These are phyloP conservation scores for Trichoderma koningii DNA, from an alignment of 2,329 filamentous ascomycete genomes.

Conservation along the genomic window DNA sequence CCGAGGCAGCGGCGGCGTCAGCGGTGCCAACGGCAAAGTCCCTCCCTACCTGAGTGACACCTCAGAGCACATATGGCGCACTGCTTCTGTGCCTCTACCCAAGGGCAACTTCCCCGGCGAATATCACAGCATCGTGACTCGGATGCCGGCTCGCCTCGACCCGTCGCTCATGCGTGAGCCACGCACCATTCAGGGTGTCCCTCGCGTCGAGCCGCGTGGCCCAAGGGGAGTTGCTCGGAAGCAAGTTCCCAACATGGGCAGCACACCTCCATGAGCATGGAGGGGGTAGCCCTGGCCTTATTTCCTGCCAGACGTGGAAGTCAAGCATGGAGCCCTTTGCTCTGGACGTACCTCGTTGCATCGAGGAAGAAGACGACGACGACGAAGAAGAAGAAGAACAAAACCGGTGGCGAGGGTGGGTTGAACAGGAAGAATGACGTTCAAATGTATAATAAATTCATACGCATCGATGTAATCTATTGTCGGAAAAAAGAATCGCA, in stretches of 20 bases:
- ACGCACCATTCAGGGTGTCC: constrained; percentile 84
- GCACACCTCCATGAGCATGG: constrained; percentile 42
- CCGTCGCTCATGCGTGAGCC: constrained; percentile 88
- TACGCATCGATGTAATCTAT: constrained; percentile 29
- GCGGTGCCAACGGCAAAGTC: constrained; percentile 43
- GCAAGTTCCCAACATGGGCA: constrained; percentile 55
- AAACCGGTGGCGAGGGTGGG: constrained; percentile 7
- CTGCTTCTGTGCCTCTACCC: constrained; percentile 61
- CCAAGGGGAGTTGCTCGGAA: constrained; percentile 56
- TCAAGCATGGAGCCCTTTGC: not conserved
- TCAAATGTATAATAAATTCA: constrained; percentile 27
- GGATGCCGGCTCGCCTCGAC: constrained; percentile 82
- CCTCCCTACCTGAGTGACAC: constrained; percentile 70
- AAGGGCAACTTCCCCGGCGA: constrained; percentile 64
- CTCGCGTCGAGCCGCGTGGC: constrained; percentile 58
- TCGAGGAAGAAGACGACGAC: not conserved
- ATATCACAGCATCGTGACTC: constrained; percentile 61
- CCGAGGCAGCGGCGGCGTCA: constrained; percentile 28
- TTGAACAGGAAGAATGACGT: constrained; percentile 9
- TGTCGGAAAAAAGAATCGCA: constrained; percentile 21
- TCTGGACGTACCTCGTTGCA: not conserved
- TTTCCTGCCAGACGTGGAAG: not conserved
- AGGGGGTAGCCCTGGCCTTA: too few relatives aligned
- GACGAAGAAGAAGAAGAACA: not conserved
- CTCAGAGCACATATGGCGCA: constrained; percentile 78